These are phyloP conservation scores for Arabidopsis lyrata DNA, from an alignment of 441 rosid species.

Conservation along the genomic window DNA sequence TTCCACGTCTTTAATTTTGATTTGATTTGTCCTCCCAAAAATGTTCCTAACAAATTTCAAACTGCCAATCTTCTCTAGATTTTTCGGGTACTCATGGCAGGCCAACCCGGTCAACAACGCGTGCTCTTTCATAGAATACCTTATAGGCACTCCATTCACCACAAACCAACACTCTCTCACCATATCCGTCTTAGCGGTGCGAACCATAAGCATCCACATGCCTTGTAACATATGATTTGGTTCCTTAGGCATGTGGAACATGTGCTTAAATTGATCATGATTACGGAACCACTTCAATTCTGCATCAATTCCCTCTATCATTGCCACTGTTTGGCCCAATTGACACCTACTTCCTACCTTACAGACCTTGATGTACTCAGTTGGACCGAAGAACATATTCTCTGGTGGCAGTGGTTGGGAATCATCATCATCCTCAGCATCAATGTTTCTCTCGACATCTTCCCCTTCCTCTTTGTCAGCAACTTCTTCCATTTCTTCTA, in stretches of 20 bases:
- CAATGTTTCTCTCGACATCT: too few species aligned
- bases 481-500: too few species aligned
- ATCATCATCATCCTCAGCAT: not conserved
- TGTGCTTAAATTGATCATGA: not conserved
- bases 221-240: not conserved
- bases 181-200: not conserved
- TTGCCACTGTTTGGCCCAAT: too few species aligned
- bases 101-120: too few species aligned
- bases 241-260: not conserved
- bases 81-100: too few species aligned
- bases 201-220: not conserved
- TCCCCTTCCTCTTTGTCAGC: too few species aligned
- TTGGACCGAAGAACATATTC: not conserved
- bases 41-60: too few species aligned
- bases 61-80: too few species aligned
- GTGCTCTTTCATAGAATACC: not conserved
- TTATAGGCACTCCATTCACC: not conserved
- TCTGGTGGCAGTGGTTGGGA: not conserved
- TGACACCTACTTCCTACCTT: not conserved
- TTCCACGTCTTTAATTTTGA: too few species aligned
- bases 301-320: not conserved
- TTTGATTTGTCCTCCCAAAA: too few species aligned
- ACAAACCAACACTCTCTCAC: not conserved
- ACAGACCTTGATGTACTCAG: not conserved
- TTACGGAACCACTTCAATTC: not conserved